These are phyloP conservation scores for Acer campestre DNA, from an alignment of 345 rosid genomes.

Conservation along the genomic window DNA sequence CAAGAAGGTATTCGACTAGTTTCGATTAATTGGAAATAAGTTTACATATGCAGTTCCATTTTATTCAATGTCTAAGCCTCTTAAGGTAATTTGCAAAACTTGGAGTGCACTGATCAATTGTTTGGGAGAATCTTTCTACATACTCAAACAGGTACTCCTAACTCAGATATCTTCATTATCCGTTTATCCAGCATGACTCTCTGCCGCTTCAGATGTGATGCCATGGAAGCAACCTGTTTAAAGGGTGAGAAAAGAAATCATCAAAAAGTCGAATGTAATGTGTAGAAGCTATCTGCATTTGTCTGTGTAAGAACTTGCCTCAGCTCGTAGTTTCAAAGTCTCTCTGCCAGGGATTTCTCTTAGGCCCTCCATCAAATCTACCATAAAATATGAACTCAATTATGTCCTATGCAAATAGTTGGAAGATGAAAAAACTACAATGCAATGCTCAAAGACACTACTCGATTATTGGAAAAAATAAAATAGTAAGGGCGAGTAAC, in stretches of 20 bases:
- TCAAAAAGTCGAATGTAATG: neutral
- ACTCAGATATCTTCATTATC: conserved; percentile 79
- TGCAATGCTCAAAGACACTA: neutral
- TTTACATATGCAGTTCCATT: neutral
- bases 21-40: neutral
- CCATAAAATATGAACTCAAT: conserved; percentile 2
- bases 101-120: neutral
- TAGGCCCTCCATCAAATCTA: conserved; percentile 89
- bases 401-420: neutral
- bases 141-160: conserved; percentile 65
- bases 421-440: neutral
- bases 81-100: neutral
- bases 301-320: conserved; percentile 44
- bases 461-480: neutral
- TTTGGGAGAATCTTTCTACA: neutral
- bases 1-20: too few relatives aligned
- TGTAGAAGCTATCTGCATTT: neutral
- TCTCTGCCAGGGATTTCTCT: conserved; percentile 92
- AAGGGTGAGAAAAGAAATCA: neutral
- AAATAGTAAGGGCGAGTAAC: neutral
- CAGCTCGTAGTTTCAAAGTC: conserved; percentile 91
- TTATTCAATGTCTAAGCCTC: neutral
- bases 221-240: conserved; percentile 80
- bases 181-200: conserved; percentile 62
- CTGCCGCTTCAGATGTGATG: conserved; percentile 62